Evolutionary conservation across 345 rosid genomes (phyloP).

Genomic region (Erucastrum elatum): DNA sequence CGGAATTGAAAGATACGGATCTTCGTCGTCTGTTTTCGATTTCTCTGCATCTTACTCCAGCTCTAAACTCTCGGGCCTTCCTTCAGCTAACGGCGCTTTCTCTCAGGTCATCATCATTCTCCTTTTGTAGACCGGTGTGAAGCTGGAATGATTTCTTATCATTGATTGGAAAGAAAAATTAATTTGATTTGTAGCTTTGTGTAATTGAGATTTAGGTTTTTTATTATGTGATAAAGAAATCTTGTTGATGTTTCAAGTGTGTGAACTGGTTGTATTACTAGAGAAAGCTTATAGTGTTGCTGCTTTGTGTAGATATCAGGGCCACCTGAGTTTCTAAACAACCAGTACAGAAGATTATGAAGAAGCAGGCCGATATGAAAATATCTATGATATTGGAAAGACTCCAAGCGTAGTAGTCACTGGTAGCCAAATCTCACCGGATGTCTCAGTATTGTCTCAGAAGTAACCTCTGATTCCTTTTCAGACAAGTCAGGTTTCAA

Average conservation of each 20-base stretch:
- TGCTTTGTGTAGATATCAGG: constrained; percentile 63
- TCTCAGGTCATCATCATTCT: constrained; percentile 54
- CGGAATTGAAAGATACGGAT: constrained; percentile 32
- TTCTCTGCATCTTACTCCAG: constrained; percentile 41
- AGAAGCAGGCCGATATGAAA: no score
- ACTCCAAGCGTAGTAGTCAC: no score
- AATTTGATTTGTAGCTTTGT: neutral
- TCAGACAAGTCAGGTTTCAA: no score
- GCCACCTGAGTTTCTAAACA: constrained; percentile 82
- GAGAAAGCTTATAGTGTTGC: neutral
- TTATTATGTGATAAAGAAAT: no score
- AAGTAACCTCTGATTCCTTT: no score
- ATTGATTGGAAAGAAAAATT: neutral
- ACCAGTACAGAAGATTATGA: constrained; percentile 64
- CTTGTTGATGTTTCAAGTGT: no score
- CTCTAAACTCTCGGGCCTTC: constrained; percentile 54
- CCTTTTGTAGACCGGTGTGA: neutral
- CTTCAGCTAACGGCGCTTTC: constrained; percentile 81
- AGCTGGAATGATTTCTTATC: neutral
- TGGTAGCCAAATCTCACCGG: no score
- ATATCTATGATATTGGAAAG: no score
- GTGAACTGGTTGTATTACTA: no score
- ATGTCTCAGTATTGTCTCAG: no score
- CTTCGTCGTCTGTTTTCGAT: constrained; percentile 48
- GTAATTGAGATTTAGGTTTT: neutral